These are phyloP conservation scores for Candida stauntonica DNA, from an alignment of 805 yeast genomes.

Conservation along the genomic window DNA sequence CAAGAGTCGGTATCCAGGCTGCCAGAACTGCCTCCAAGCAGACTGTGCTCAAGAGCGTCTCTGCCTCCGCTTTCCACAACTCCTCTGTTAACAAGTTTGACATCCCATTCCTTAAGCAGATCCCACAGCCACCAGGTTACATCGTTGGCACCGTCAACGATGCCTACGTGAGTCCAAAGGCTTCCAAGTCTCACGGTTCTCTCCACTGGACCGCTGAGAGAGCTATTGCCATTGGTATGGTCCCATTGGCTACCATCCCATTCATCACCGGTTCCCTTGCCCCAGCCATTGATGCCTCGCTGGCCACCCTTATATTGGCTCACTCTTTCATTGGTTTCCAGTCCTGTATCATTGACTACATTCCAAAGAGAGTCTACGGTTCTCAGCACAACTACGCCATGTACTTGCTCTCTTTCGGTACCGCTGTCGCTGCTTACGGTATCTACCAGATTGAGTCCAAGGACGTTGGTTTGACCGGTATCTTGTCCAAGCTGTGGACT, in stretches of 20 bases:
- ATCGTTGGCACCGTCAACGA: slow-evolving; percentile 94
- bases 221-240: slow-evolving; percentile 58
- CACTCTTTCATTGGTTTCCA: slow-evolving; percentile 87
- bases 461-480: slow-evolving; percentile 57
- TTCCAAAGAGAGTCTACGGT: slow-evolving; percentile 72
- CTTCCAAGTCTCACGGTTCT: slow-evolving; percentile 70
- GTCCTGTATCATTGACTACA: slow-evolving; percentile 83
- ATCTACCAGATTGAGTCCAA: slow-evolving; percentile 62
- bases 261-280: slow-evolving; percentile 68
- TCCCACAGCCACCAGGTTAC: slow-evolving; percentile 84
- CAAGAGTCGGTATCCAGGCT: slow-evolving; percentile 12
- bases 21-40: slow-evolving; percentile 8
- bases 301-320: slow-evolving; percentile 60
- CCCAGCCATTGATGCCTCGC: slow-evolving; percentile 67
- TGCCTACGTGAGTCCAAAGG: slow-evolving; percentile 64
- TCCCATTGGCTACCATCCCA: slow-evolving; percentile 77
- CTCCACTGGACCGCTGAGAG: slow-evolving; percentile 94
- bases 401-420: slow-evolving; percentile 57
- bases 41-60: slow-evolving; percentile 3
- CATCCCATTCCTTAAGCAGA: slow-evolving; percentile 49
- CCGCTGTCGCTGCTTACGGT: slow-evolving; percentile 66
- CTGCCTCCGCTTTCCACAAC: slow-evolving; percentile 20
- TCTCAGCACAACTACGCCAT: slow-evolving; percentile 56
- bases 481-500: slow-evolving; percentile 54
- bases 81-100: slow-evolving; percentile 33